Evolutionary conservation across 2,329 filamentous ascomycete genomes (phyloP).

Genomic region (Thielaviopsis euricoi): DNA sequence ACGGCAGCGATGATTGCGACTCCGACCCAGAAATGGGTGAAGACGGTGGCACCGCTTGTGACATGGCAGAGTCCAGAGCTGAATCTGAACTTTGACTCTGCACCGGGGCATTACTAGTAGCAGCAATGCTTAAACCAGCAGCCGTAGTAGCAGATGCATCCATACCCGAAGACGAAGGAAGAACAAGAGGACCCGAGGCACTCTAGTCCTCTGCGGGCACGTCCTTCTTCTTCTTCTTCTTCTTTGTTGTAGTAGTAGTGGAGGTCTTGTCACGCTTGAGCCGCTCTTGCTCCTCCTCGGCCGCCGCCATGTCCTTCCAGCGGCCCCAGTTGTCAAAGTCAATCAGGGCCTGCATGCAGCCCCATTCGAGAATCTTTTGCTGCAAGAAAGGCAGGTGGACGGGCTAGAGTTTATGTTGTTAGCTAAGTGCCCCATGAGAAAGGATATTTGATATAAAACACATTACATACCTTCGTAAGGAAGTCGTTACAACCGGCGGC

Average conservation of each 20-base stretch:
- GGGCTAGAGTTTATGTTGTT: constrained; percentile 43
- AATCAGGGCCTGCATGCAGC: constrained; percentile 97
- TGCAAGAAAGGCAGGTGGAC: constrained; percentile 97
- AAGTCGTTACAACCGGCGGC: constrained; percentile 97
- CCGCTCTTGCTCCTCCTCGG: constrained; percentile 17
- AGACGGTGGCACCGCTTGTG: neutral
- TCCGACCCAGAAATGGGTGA: neutral
- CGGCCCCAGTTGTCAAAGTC: constrained; percentile 96
- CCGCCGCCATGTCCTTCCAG: constrained; percentile 69
- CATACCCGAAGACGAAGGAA: neutral
- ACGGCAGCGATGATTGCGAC: neutral
- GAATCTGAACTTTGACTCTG: neutral
- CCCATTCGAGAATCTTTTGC: constrained; percentile 97
- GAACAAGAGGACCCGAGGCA: neutral
- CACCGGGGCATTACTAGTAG: too few species aligned
- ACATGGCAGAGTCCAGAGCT: neutral
- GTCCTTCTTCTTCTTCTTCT: constrained; percentile 30
- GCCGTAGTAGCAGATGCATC: too few species aligned
- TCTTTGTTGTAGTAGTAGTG: constrained; percentile 26
- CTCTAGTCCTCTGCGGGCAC: neutral
- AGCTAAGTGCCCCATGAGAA: neutral
- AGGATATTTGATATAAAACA: neutral
- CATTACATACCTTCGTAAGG: constrained; percentile 78
- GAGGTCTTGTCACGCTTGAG: constrained; percentile 17
- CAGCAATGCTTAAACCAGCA: neutral